Base-by-base conservation (phyloP, 208 protist genomes). In the Angomonas deanei region DNA sequence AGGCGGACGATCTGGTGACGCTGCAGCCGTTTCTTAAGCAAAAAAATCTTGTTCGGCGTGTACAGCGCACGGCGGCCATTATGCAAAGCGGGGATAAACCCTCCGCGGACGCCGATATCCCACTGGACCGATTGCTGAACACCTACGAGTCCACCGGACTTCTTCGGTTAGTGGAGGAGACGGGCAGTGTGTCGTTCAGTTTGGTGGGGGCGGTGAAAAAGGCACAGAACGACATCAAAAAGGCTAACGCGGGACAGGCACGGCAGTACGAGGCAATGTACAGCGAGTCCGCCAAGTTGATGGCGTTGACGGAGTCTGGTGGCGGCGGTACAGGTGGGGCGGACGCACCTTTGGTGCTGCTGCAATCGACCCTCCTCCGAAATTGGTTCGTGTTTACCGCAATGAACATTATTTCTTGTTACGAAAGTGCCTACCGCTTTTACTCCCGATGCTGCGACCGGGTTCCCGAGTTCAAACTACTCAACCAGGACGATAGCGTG, bases 331-430 rank as follows among this genome's bases (percentile, higher is more conserved):
- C 36, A 30, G 66, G 60, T 32, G 70, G 46, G 11, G 31, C 11
- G 58, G 65, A 60, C 23, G 64, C 66, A 1, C 64, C 76, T 11
- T 42, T 82, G 10, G 74, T 88, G 49, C 76, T 86, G 50, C 68
- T 78, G 57, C 71, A 88, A 42, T 75, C 82, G 15, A 70, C 66
- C 11, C 64, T 70, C 58, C 71, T 94, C 71, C 74, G 74, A 15
- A 76, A 77, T 60, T 94, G 84, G 83, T 94, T 94, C 55, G 80
- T 90, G 17, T 87, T 88, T 48, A 91, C 79, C 5, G 69, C 82
- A 1, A 94, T 94, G 88, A 94, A 94, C 67, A 77, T 85, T 36
- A 60, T 92, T n/a, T 86, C 84, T 42, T 94, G 88, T 64, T 87
- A 91, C 71, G 76, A 86, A 53, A 84, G 76, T 64, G 80, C 76